A percentile compares a stretch with the other conserved stretches of the same genome.
These are phyloP conservation scores for Monilinia laxa DNA, from an alignment of 2,329 filamentous ascomycete genomes.

Conservation along the genomic window DNA sequence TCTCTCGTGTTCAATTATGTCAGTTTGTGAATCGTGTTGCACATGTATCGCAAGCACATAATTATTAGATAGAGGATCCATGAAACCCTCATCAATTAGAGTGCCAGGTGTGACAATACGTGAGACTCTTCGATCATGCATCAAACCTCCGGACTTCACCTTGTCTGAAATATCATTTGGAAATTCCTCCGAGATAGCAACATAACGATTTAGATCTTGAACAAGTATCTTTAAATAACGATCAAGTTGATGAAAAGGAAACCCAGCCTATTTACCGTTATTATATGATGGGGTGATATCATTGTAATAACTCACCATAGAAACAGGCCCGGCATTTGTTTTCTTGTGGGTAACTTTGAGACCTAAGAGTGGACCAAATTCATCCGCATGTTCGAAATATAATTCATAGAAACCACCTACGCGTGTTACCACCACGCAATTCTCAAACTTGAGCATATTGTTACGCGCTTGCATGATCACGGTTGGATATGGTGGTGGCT, in stretches of 20 bases:
- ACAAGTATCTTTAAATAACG: conserved; percentile 91
- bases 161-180: conserved; percentile 69
- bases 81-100: conserved; percentile 94
- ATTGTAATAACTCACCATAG: conserved; percentile 64
- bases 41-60: conserved; percentile 82
- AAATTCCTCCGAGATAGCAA: conserved; percentile 93
- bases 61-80: conserved; percentile 91
- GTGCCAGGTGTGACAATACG: conserved; percentile 93
- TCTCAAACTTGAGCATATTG: conserved; percentile 87
- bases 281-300: background rate
- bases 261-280: conserved; percentile 64
- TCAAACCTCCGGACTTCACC: conserved; percentile 71
- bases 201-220: conserved; percentile 84
- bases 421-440: conserved; percentile 86
- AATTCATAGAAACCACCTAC: conserved; percentile 97
- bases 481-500: conserved; percentile 69
- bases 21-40: conserved; percentile 35
- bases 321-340: conserved; percentile 72
- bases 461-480: conserved; percentile 82
- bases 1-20: background rate
- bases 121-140: conserved; percentile 82
- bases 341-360: conserved; percentile 82
- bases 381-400: conserved; percentile 93
- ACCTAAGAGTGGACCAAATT: conserved; percentile 81
- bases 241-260: conserved; percentile 90